phyloP scores from a whole-genome alignment of 2,329 filamentous ascomycete genomes.

The Aspergillus neotritici region DNA sequence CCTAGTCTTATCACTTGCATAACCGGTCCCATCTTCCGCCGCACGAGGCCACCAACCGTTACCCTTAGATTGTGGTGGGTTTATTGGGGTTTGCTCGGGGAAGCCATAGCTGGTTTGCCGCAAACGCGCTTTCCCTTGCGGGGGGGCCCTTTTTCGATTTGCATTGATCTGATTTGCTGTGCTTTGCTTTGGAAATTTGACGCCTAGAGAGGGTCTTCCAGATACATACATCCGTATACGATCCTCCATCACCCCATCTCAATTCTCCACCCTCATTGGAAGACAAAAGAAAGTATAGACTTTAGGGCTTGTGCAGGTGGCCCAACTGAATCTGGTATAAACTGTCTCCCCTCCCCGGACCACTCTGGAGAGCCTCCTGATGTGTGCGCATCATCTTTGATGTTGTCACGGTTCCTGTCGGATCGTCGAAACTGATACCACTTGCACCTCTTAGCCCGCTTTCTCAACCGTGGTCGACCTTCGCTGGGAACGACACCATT shows the following conservation, averaged over 20 bases:
- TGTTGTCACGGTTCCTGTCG: slow-evolving; percentile 25
- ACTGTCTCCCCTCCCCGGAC: no score
- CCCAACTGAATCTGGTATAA: slow-evolving; percentile 13
- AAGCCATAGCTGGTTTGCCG: slow-evolving; percentile 20
- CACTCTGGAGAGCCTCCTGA: slow-evolving; percentile 14
- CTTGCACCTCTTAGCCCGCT: slow-evolving; percentile 17
- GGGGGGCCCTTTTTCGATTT: no score
- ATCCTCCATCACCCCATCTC: no score
- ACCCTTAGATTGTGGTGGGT: slow-evolving; percentile 12
- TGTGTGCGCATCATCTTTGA: slow-evolving; percentile 29
- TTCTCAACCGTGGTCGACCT: slow-evolving; percentile 29
- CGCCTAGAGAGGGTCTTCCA: no score
- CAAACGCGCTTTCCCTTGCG: slow-evolving; percentile 16
- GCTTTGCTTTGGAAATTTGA: no score
- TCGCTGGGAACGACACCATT: slow-evolving; percentile 16
- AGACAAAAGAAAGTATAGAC: slow-evolving; percentile 16
- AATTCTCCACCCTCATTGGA: no score
- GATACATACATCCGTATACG: no score
- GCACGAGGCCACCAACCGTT: slow-evolving; percentile 22
- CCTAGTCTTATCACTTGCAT: slow-evolving; percentile 29
- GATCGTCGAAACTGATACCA: slow-evolving; percentile 26
- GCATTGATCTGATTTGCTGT: no score
- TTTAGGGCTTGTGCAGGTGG: slow-evolving; percentile 23
- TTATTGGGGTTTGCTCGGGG: slow-evolving; percentile 18
- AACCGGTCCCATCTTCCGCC: slow-evolving; percentile 27